phyloP scores from a whole-genome alignment of 2,329 filamentous ascomycete genomes.

The Ustilaginoidea virens region DNA sequence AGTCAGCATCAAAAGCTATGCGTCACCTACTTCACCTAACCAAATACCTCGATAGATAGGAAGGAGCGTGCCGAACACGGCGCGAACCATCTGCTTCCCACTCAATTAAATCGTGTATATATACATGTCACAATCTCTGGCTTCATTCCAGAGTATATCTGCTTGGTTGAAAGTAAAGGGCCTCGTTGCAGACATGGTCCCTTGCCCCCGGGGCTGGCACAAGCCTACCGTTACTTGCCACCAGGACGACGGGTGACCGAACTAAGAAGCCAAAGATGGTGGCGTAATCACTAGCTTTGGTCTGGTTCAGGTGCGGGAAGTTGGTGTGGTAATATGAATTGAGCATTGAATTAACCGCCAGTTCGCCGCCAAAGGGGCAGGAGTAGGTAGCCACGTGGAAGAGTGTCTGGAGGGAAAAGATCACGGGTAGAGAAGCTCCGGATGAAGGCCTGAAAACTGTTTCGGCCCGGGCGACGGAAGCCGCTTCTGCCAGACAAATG shows the following conservation, averaged over 20 bases:
- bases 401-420: constrained; percentile 37
- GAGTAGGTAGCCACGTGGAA: constrained; percentile 42
- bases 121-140: no score
- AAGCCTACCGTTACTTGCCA: no score
- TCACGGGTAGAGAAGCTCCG: constrained; percentile 27
- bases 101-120: no score
- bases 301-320: constrained; percentile 41
- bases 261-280: constrained; percentile 65
- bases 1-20: no score
- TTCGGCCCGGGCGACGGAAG: constrained; percentile 38
- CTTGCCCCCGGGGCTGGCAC: no score
- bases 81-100: no score
- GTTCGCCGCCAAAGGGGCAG: constrained; percentile 47
- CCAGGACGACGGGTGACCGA: constrained; percentile 50
- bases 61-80: no score
- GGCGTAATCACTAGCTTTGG: constrained; percentile 44
- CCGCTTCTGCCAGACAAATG: constrained; percentile 32
- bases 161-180: no score
- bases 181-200: no score
- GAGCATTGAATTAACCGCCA: constrained; percentile 46
- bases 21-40: no score
- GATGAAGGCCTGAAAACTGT: constrained; percentile 40
- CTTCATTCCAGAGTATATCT: no score
- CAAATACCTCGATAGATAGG: no score
- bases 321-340: constrained; percentile 43